These are phyloP conservation scores for Moniliophthora roreri DNA, from an alignment of 1,284 basidiomycete genomes.

Conservation along the genomic window DNA sequence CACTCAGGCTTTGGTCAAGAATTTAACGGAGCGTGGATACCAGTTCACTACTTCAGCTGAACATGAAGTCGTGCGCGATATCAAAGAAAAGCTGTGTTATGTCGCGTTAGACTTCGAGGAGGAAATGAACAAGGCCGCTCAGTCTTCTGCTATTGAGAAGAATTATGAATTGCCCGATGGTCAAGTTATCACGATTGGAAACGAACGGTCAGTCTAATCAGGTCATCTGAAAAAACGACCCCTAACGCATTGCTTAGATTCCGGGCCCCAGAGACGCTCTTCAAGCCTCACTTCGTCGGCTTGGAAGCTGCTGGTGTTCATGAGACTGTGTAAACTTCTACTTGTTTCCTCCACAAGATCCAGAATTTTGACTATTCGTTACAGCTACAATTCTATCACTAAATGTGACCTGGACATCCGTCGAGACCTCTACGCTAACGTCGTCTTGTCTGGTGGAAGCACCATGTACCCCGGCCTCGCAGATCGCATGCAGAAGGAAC, in stretches of 20 bases:
- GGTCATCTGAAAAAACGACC: no score
- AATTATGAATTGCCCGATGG: constrained; percentile 8
- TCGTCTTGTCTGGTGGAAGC: constrained; percentile 80
- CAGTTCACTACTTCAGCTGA: constrained; percentile 5
- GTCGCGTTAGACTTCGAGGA: constrained; percentile 7
- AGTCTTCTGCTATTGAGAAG: constrained; percentile 1
- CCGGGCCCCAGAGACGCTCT: constrained; percentile 81
- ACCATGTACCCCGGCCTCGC: constrained; percentile 83
- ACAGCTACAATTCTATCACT: constrained; percentile 62
- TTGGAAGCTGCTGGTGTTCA: constrained; percentile 78
- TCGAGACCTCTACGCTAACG: constrained; percentile 76
- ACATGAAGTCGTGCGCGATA: constrained; percentile 2
- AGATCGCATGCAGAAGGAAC: constrained; percentile 85
- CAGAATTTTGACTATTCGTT: not conserved
- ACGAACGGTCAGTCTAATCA: constrained; percentile 1
- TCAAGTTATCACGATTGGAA: constrained; percentile 7
- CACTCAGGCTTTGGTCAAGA: constrained; percentile 2
- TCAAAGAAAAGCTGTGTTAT: constrained; percentile 8
- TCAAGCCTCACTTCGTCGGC: constrained; percentile 79
- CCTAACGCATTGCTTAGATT: constrained; percentile 40
- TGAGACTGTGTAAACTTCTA: constrained; percentile 63
- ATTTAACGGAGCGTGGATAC: constrained; percentile 3
- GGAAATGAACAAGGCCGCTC: not conserved
- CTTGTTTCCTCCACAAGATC: no score
- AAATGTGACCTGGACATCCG: constrained; percentile 54